Evolutionary conservation across 2,329 filamentous ascomycete genomes (phyloP).

Genomic region (Cercospora nicotianae): DNA sequence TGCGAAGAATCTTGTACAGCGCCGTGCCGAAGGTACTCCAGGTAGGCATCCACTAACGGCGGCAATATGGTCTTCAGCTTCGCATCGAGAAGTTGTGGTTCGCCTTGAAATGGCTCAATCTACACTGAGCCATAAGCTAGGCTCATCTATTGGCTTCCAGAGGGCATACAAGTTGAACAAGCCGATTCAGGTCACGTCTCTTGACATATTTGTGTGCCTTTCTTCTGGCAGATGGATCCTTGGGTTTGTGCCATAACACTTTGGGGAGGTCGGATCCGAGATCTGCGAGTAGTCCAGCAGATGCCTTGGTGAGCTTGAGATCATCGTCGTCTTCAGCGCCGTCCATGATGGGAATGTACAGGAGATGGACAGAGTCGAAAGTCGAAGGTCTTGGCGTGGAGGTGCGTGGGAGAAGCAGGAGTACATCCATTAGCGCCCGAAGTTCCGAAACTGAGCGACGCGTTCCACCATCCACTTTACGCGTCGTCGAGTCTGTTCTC

Average conservation of each 20-base stretch:
- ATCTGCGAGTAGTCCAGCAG: conserved; percentile 38
- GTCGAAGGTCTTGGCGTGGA: not conserved
- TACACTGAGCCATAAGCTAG: conserved; percentile 31
- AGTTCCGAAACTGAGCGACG: conserved; percentile 1
- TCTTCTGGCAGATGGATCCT: conserved; percentile 26
- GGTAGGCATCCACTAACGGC: conserved; percentile 71
- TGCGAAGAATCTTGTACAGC: conserved; percentile 18
- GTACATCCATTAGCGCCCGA: conserved; percentile 1
- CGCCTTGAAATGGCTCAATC: conserved; percentile 90
- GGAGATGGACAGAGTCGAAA: not conserved
- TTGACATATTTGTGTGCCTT: conserved; percentile 42
- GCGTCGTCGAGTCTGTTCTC: conserved; percentile 6
- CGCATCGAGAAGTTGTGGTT: conserved; percentile 88
- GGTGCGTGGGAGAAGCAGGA: not conserved
- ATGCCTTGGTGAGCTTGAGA: conserved; percentile 47
- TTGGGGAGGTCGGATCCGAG: conserved; percentile 47
- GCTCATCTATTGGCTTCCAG: not conserved
- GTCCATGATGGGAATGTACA: conserved; percentile 15
- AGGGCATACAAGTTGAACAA: conserved; percentile 40
- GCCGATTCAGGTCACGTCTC: conserved; percentile 42
- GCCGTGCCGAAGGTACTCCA: conserved; percentile 57
- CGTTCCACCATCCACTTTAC: conserved; percentile 11
- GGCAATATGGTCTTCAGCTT: conserved; percentile 75
- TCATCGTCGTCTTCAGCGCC: conserved; percentile 44
- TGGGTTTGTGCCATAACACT: conserved; percentile 41